These are phyloP conservation scores for Closterium sp. DNA, from an alignment of 139 green algal species.

Conservation along the genomic window DNA sequence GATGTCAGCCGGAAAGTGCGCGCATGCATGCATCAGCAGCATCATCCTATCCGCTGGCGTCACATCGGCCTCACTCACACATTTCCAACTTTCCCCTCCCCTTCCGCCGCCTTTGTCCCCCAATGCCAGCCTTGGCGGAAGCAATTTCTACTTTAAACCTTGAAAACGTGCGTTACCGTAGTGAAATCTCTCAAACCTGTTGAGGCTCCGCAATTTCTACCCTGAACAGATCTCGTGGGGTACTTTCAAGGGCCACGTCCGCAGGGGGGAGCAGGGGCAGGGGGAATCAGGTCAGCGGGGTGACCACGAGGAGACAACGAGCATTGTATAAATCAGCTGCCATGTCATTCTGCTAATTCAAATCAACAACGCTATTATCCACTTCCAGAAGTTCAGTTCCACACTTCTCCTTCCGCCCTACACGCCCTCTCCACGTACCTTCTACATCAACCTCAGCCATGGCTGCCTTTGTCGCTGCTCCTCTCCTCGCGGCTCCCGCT, in stretches of 20 bases:
- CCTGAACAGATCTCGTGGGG: background rate
- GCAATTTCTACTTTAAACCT: background rate
- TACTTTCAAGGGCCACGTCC: background rate
- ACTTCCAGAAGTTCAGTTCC: background rate
- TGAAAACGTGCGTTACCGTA: background rate
- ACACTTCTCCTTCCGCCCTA: background rate
- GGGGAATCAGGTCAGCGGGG: background rate
- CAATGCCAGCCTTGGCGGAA: background rate
- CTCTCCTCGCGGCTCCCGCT: background rate
- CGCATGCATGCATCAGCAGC: background rate
- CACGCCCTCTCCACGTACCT: background rate
- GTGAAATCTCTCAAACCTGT: background rate
- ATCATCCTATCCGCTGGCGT: background rate
- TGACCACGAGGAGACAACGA: background rate
- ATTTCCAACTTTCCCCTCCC: no score
- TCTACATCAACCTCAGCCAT: background rate
- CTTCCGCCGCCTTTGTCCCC: background rate
- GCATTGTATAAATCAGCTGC: background rate
- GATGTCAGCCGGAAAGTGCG: background rate
- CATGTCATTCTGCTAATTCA: background rate
- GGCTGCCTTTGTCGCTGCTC: background rate
- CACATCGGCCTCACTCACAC: background rate
- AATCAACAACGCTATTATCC: background rate
- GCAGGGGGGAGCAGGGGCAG: background rate
- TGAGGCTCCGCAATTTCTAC: background rate